Base-by-base conservation (phyloP, 2,329 filamentous ascomycete genomes). In the Zalaria sp. region DNA sequence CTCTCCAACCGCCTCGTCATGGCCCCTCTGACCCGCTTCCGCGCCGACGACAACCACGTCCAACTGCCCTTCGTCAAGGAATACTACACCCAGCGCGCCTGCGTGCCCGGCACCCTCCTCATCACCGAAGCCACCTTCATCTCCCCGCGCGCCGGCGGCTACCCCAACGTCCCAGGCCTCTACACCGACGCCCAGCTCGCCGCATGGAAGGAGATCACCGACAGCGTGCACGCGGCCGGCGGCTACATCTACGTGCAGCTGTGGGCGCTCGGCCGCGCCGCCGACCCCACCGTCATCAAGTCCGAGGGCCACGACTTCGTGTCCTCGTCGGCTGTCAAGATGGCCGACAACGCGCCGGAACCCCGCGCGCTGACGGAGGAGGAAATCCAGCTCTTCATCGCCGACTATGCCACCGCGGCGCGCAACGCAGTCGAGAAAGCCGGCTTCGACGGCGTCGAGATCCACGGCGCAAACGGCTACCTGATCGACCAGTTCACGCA, bases 401-500 rank as follows among this genome's bases (percentile, higher is more conserved):
- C 50, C 4, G 58, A 62, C 8, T 68, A 59, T 41, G 64, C 60
- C 9, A 50, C 56, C 25, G 66, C 63, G 4, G 67, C 70, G 0
- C 63, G 62, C 50, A 63, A 62, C 35, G 63, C 66, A 1, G 53
- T 69, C 5, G 57, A 62, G 35, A 46, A 45, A 8, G 73, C 71
- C 3, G 73, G 73, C 0, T 73, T 77, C 47, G 79, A 83, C 51
- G 73, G 75, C 3, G 68, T 83, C 10, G 79, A 69, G 46, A 57
- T 69, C 8, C 65, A 68, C 47, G 66, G 56, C 29, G 60, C 53
- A 4, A 59, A 57, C 40, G 55, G 55, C 9, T 85, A 84, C 52
- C 64, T 86, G 2, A 56, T 81, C 5, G 70, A 72, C 43, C 70
- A 80, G 49, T 86, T 85, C 56, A 62, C 81, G 9, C 79, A 75